These are phyloP conservation scores for Coniella lustricola DNA, from an alignment of 2,329 filamentous ascomycete genomes.

Conservation along the genomic window DNA sequence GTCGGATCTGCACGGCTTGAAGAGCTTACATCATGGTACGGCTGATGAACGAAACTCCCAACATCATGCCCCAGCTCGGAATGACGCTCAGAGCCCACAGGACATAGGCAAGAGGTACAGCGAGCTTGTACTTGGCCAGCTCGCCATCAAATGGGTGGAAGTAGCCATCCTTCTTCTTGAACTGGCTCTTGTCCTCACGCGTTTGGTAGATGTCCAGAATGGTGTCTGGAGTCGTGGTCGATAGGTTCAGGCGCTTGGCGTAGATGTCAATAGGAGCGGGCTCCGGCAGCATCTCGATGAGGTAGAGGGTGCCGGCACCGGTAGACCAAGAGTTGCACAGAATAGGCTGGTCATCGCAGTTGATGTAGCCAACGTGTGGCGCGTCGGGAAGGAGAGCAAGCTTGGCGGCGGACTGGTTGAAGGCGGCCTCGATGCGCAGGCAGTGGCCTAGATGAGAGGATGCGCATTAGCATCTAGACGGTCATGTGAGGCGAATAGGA, in stretches of 20 bases:
- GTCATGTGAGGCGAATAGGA: background rate
- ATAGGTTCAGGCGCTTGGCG: constrained; percentile 61
- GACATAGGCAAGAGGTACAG: constrained; percentile 58
- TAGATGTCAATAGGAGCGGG: constrained; percentile 58
- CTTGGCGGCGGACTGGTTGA: constrained; percentile 57
- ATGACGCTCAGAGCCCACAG: constrained; percentile 61
- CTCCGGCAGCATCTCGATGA: constrained; percentile 59
- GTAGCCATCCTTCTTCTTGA: constrained; percentile 48
- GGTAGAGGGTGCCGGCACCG: constrained; percentile 57
- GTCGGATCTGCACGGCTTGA: background rate
- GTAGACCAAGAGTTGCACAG: constrained; percentile 70
- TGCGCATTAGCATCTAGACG: constrained; percentile 17
- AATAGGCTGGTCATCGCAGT: constrained; percentile 68
- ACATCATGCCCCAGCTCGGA: constrained; percentile 73
- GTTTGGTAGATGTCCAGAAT: constrained; percentile 54
- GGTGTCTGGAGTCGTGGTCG: constrained; percentile 57
- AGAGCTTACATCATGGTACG: constrained; percentile 65
- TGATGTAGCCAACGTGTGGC: constrained; percentile 61
- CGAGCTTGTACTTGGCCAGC: constrained; percentile 54
- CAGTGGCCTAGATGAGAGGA: constrained; percentile 50
- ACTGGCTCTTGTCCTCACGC: constrained; percentile 35
- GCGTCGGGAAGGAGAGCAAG: constrained; percentile 53
- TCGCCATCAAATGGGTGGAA: constrained; percentile 72
- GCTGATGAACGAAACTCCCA: constrained; percentile 65
- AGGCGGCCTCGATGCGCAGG: constrained; percentile 54